A percentile compares a stretch with the other conserved stretches of the same genome.
Conservation (phyloP, 257 asterid genomes). For the Nicotiana benthamiana region DNA sequence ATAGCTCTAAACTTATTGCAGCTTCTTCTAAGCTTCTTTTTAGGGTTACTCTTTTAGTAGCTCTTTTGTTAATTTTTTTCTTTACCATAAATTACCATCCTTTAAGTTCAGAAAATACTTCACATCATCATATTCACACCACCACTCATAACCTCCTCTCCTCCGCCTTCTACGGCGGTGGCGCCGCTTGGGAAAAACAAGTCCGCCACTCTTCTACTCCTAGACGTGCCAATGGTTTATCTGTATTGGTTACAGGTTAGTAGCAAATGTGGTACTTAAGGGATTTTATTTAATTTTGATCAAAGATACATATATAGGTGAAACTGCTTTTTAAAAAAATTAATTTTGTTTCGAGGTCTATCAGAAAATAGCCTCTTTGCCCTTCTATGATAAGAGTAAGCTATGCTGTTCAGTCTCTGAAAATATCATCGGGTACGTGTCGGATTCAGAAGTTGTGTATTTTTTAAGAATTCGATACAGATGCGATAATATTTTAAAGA, state of each 20-base stretch:
- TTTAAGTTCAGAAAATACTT: conserved; percentile 17
- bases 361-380: too few relatives aligned
- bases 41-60: conserved; percentile 73
- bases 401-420: too few relatives aligned
- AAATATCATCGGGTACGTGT: too few relatives aligned
- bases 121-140: conserved; percentile 27
- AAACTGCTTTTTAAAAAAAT: too few relatives aligned
- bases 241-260: conserved; percentile 70
- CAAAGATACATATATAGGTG: neutral
- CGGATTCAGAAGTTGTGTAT: too few relatives aligned
- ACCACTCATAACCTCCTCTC: conserved; percentile 55
- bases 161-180: conserved; percentile 65
- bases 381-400: too few relatives aligned
- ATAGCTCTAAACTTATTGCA: conserved; percentile 63
- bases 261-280: neutral
- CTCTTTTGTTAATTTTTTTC: conserved; percentile 63
- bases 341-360: too few relatives aligned
- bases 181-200: conserved; percentile 73
- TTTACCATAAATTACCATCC: conserved; percentile 68
- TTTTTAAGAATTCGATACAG: too few relatives aligned
- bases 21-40: conserved; percentile 87
- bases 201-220: conserved; percentile 87
- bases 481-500: too few relatives aligned
- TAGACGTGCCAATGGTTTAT: conserved; percentile 62
- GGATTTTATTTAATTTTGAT: neutral